These are phyloP conservation scores for Penicillium ochrochloron DNA, from an alignment of 495 filamentous ascomycete species.

Conservation along the genomic window DNA sequence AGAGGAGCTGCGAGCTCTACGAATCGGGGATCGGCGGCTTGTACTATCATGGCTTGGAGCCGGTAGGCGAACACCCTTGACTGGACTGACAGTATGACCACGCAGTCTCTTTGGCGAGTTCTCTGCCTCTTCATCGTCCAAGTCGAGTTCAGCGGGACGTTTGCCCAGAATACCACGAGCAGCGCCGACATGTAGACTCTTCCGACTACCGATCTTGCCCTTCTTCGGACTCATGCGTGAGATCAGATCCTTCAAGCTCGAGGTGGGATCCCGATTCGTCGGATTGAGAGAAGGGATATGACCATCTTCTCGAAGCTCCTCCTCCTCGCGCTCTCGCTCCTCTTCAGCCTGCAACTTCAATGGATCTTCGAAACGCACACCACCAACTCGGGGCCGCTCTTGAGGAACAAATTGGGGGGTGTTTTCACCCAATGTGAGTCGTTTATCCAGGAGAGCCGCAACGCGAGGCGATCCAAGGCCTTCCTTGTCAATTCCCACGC, in stretches of 20 bases:
- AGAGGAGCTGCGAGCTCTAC: conserved; percentile 39
- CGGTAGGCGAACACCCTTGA: conserved; percentile 73
- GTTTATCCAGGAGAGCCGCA: conserved; percentile 71
- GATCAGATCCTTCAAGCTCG: conserved; percentile 76
- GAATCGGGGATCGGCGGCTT: conserved; percentile 53
- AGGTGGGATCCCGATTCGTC: conserved; percentile 62
- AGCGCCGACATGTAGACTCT: conserved; percentile 77
- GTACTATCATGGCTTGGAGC: conserved; percentile 69
- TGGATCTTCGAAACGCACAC: conserved; percentile 70
- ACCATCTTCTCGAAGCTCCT: conserved; percentile 64
- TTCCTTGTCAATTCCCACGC: conserved; percentile 72
- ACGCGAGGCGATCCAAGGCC: conserved; percentile 82
- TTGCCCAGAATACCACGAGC: conserved; percentile 77
- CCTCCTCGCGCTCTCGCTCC: conserved; percentile 67
- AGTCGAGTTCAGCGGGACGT: conserved; percentile 71
- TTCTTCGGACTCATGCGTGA: conserved; percentile 79
- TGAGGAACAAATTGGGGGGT: conserved; percentile 65
- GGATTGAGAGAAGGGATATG: conserved; percentile 55
- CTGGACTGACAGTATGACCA: conserved; percentile 72
- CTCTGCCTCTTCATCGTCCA: conserved; percentile 65
- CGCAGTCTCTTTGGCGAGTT: conserved; percentile 72
- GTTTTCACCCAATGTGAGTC: conserved; percentile 70
- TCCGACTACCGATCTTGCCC: conserved; percentile 65
- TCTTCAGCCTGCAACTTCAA: conserved; percentile 68
- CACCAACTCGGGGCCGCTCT: conserved; percentile 41